Evolutionary conservation across 2,329 filamentous ascomycete species (phyloP).

Genomic region (Mycosphaerelloides madeirae): DNA sequence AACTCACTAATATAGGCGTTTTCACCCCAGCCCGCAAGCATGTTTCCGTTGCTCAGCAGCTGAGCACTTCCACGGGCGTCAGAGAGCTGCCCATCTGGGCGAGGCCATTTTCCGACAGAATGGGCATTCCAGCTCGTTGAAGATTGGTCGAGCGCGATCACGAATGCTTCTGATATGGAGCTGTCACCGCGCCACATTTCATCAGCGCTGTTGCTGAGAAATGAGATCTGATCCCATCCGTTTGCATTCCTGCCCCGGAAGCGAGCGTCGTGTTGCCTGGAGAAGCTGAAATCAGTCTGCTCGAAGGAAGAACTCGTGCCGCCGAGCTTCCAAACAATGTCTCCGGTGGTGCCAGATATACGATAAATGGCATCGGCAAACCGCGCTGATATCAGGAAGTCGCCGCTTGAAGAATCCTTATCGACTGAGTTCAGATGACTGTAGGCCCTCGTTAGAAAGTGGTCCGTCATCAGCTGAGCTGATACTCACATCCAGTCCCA

Average conservation of each 20-base stretch:
- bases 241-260: conserved; percentile 9
- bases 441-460: no score
- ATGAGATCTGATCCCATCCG: background rate
- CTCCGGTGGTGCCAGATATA: conserved; percentile 44
- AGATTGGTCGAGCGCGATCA: no score
- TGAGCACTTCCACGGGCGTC: conserved; percentile 33
- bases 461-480: no score
- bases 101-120: background rate
- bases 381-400: conserved; percentile 51
- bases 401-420: conserved; percentile 38
- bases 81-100: conserved; percentile 32
- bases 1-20: conserved; percentile 11
- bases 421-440: conserved; percentile 29
- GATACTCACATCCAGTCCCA: no score
- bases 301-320: conserved; percentile 12
- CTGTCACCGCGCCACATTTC: background rate
- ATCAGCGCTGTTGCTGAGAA: background rate
- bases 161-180: no score
- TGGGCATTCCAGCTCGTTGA: no score
- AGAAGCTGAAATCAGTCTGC: conserved; percentile 26
- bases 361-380: conserved; percentile 45
- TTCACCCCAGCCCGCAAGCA: conserved; percentile 13
- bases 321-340: conserved; percentile 47
- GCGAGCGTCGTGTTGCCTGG: conserved; percentile 47
- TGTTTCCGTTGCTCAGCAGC: conserved; percentile 33